Percentiles rank a stretch among this genome's conserved stretches.
phyloP scores from a whole-genome alignment of 441 rosid species.

The Macaranga tanarius region DNA sequence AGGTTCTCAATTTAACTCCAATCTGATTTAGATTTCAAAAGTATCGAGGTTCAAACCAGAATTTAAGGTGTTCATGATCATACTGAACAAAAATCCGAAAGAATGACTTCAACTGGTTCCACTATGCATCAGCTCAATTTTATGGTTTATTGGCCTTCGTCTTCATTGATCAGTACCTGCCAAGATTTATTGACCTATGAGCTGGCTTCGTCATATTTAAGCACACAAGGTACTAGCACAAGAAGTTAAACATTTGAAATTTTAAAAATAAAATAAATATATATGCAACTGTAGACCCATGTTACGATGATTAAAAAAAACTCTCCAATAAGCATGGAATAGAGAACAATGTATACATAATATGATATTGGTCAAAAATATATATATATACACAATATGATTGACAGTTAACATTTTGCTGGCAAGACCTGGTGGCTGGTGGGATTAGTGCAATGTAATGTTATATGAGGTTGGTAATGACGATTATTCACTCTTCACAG shows the following conservation, averaged over 20 bases:
- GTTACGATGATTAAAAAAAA: neutral
- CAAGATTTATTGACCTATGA: constrained; percentile 15
- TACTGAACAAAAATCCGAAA: neutral
- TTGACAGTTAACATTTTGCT: constrained; percentile 26
- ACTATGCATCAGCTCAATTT: constrained; percentile 6
- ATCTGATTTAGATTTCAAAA: neutral
- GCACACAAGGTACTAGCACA: neutral
- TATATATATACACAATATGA: constrained; percentile 13
- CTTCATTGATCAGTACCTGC: constrained; percentile 2
- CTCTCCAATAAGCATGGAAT: constrained; percentile 13
- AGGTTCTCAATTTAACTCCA: neutral
- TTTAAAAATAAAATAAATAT: neutral
- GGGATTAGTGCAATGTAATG: neutral
- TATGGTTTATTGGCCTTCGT: neutral
- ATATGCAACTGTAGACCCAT: constrained; percentile 9
- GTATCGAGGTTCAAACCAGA: neutral
- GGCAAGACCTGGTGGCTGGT: constrained; percentile 15
- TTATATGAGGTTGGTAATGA: neutral
- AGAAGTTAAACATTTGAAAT: constrained; percentile 10
- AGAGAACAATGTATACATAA: constrained; percentile 1
- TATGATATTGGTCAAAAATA: too few species aligned
- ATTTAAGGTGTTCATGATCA: constrained; percentile 1
- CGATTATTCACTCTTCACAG: neutral
- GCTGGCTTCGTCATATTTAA: constrained; percentile 14
- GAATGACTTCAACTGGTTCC: constrained; percentile 2